phyloP scores from a whole-genome alignment of 2,329 filamentous ascomycete species.

The Trichoderma pleuroti region DNA sequence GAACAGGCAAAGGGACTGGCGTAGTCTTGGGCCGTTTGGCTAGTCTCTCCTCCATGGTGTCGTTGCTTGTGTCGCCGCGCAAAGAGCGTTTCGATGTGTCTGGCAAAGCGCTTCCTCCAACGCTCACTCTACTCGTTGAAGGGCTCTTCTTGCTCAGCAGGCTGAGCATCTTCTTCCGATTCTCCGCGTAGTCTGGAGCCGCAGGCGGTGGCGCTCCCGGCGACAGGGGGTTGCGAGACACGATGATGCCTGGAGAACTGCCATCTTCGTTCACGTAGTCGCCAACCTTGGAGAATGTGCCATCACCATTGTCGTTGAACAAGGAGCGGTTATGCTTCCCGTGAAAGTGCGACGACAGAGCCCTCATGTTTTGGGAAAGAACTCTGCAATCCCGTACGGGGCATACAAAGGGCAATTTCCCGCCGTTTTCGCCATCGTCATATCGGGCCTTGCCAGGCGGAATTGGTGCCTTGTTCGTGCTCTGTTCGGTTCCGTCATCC shows the following conservation, averaged over 20 bases:
- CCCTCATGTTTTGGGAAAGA: constrained; percentile 25
- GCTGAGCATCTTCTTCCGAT: not conserved
- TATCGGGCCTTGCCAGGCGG: constrained; percentile 5
- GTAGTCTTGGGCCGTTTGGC: constrained; percentile 13
- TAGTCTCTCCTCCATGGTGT: not conserved
- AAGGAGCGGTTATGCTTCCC: constrained; percentile 1
- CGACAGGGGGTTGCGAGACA: constrained; percentile 28
- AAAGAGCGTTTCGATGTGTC: constrained; percentile 4
- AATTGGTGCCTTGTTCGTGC: constrained; percentile 4
- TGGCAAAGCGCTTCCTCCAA: not conserved
- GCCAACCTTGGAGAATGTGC: constrained; percentile 35
- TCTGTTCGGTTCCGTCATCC: not conserved
- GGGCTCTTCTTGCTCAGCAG: not conserved
- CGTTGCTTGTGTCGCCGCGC: not conserved
- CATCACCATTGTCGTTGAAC: constrained; percentile 42
- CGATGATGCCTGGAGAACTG: constrained; percentile 28
- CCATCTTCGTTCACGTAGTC: constrained; percentile 26
- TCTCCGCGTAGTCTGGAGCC: not conserved
- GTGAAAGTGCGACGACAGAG: constrained; percentile 22
- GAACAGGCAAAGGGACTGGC: not conserved
- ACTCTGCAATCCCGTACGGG: constrained; percentile 37
- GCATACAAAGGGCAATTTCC: constrained; percentile 32
- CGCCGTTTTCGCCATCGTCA: constrained; percentile 15
- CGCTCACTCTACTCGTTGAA: not conserved
- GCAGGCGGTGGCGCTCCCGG: constrained; percentile 20